A percentile compares a stretch with the other conserved stretches of the same genome.
phyloP scores from a whole-genome alignment of 306 rosid species.

The Pterocarpus santalinus region DNA sequence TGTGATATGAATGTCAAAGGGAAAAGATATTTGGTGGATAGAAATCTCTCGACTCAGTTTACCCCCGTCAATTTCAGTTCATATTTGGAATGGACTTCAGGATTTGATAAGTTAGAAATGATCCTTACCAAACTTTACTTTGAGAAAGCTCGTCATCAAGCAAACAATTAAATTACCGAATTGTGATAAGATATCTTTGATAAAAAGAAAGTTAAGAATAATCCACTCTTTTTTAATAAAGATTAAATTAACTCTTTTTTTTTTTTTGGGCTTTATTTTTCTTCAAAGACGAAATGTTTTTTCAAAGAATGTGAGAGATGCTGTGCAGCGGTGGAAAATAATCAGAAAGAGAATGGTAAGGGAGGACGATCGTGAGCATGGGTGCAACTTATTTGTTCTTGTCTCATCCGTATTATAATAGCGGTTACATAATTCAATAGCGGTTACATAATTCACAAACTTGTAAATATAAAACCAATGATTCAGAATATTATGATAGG shows the following conservation, averaged over 20 bases:
- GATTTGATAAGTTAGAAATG: neutral
- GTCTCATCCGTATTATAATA: neutral
- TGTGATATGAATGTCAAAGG: constrained; percentile 31
- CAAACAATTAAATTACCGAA: neutral
- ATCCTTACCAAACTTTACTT: neutral
- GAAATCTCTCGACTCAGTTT: constrained; percentile 18
- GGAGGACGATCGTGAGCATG: neutral
- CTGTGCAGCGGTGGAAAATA: neutral
- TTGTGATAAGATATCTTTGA: neutral
- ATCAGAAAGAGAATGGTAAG: neutral
- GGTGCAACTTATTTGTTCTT: constrained; percentile 12
- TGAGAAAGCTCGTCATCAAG: neutral
- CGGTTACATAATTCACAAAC: neutral
- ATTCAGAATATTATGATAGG: constrained; percentile 25
- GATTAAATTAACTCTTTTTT: neutral
- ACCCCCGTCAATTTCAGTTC: neutral
- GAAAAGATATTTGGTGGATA: constrained; percentile 21
- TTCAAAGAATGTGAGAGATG: neutral
- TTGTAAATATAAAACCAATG: constrained; percentile 1
- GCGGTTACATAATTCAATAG: neutral
- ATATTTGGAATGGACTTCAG: neutral
- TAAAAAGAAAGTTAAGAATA: neutral
- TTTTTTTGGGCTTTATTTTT: neutral
- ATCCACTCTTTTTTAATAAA: neutral
- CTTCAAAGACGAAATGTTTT: neutral